phyloP scores from a whole-genome alignment of 2,329 filamentous ascomycete species.

The Trichoderma pleuroti region DNA sequence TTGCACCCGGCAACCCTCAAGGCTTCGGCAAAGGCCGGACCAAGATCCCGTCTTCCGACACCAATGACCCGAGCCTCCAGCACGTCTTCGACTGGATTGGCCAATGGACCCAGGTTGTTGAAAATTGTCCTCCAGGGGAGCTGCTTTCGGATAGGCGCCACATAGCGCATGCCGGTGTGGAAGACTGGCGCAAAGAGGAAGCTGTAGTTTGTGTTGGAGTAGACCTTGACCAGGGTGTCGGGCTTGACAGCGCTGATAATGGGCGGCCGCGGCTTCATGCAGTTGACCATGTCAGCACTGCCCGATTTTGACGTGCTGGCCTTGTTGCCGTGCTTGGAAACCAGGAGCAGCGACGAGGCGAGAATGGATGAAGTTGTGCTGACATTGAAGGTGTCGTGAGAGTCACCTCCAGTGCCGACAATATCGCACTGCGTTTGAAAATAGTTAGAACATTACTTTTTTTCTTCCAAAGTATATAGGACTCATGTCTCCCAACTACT shows the following conservation, averaged over 20 bases:
- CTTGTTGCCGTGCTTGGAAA: slow-evolving; percentile 94
- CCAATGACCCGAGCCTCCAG: slow-evolving; percentile 93
- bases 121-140: slow-evolving; percentile 96
- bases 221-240: slow-evolving; percentile 66
- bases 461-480: neutral
- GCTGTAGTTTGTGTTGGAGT: slow-evolving; percentile 80
- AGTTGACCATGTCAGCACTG: slow-evolving; percentile 84
- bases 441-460: neutral
- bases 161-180: slow-evolving; percentile 90
- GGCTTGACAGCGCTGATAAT: slow-evolving; percentile 72
- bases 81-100: slow-evolving; percentile 79
- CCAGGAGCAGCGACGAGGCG: slow-evolving; percentile 76
- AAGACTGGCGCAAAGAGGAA: slow-evolving; percentile 96
- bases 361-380: slow-evolving; percentile 93
- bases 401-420: slow-evolving; percentile 93
- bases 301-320: slow-evolving; percentile 94
- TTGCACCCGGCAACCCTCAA: slow-evolving; percentile 69
- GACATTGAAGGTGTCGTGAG: slow-evolving; percentile 97
- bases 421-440: slow-evolving; percentile 66
- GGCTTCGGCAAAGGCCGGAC: slow-evolving; percentile 84
- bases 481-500: slow-evolving; percentile 18
- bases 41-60: slow-evolving; percentile 82
- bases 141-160: slow-evolving; percentile 79
- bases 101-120: slow-evolving; percentile 89
- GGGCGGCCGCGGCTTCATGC: slow-evolving; percentile 68